Percentiles rank a stretch among this genome's conserved stretches.
Conservation (phyloP, 1,139 yeast genomes). For the Arxiozyma heterogenica region DNA sequence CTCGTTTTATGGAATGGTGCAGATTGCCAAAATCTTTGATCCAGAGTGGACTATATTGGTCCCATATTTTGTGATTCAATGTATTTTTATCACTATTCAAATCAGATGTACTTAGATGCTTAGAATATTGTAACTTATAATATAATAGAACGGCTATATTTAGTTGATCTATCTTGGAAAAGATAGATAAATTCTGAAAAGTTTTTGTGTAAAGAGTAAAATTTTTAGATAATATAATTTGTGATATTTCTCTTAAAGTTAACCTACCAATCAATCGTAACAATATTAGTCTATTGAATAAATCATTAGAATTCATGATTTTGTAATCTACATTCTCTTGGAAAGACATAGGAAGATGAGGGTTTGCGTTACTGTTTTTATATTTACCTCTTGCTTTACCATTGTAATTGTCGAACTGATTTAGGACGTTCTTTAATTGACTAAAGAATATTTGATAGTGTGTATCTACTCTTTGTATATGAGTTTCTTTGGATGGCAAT, state of each 20-base stretch:
- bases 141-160: slow-evolving; percentile 20
- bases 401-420: slow-evolving; percentile 1
- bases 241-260: slow-evolving; percentile 10
- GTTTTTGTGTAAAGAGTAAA: slow-evolving; percentile 16
- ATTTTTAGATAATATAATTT: slow-evolving; percentile 13
- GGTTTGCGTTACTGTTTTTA: neutral
- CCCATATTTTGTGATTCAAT: slow-evolving; percentile 11
- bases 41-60: slow-evolving; percentile 15
- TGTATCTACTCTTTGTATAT: slow-evolving; percentile 17
- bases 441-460: slow-evolving; percentile 26
- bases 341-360: neutral
- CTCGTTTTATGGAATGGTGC: slow-evolving; percentile 19
- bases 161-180: slow-evolving; percentile 11
- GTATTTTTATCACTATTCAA: too few species aligned
- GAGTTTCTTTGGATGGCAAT: slow-evolving; percentile 20
- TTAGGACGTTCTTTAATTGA: slow-evolving; percentile 20
- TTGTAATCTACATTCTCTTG: slow-evolving; percentile 1
- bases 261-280: slow-evolving; percentile 14
- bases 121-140: slow-evolving; percentile 9
- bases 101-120: neutral
- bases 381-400: neutral
- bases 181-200: slow-evolving; percentile 14
- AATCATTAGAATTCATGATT: slow-evolving; percentile 6
- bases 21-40: slow-evolving; percentile 14
- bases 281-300: slow-evolving; percentile 19